Conservation (phyloP, 2,329 filamentous ascomycete genomes). For the Leptographium radiaticola region DNA sequence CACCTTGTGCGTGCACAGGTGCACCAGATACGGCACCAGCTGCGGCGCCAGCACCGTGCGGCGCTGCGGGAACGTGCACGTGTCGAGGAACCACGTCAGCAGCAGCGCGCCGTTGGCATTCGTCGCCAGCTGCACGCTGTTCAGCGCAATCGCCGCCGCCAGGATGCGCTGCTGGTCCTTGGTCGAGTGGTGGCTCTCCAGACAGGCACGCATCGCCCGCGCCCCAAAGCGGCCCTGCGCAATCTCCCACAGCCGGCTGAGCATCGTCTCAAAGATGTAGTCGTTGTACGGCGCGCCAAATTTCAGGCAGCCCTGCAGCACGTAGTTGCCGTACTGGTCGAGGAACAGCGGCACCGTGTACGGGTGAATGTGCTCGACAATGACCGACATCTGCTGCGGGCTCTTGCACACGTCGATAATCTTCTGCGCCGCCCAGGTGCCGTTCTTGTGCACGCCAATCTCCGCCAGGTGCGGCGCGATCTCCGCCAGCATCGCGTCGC, state of each 20-base stretch:
- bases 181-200: conserved; percentile 89
- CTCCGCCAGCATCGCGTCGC: conserved; percentile 79
- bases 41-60: conserved; percentile 85
- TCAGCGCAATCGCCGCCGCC: conserved; percentile 85
- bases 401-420: conserved; percentile 95
- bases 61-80: conserved; percentile 86
- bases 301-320: conserved; percentile 89
- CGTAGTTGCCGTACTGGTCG: conserved; percentile 97
- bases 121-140: conserved; percentile 91
- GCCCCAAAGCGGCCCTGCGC: conserved; percentile 88
- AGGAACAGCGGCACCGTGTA: conserved; percentile 88
- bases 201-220: conserved; percentile 87
- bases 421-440: conserved; percentile 98
- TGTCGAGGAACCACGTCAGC: conserved; percentile 95
- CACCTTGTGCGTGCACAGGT: conserved; percentile 96
- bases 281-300: conserved; percentile 83
- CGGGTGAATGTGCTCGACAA: conserved; percentile 71
- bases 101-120: conserved; percentile 91
- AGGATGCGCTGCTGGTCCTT: conserved; percentile 94
- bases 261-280: conserved; percentile 97
- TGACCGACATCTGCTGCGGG: conserved; percentile 66
- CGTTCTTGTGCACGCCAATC: conserved; percentile 98
- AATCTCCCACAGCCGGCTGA: conserved; percentile 86
- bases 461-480: conserved; percentile 89
- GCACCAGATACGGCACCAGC: conserved; percentile 82